Evolutionary conservation across 169 alveolate genomes (phyloP), one percentile per base, ranked within the genome.

Genomic region (Plasmodium yoelii): DNA sequence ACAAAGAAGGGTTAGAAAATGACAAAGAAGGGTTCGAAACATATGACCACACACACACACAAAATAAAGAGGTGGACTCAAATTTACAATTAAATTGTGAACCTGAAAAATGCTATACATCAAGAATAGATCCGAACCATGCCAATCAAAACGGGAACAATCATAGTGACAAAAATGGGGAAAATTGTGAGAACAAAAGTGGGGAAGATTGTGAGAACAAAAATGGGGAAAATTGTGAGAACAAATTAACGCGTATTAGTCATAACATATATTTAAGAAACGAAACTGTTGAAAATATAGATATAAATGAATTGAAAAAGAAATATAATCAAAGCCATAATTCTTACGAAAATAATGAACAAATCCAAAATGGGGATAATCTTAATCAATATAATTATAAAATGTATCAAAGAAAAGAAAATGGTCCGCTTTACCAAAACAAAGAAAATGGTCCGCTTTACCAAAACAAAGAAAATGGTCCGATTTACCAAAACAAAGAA

Each of bases 201-300:
- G 73, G 12, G 0, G 5, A 9, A n/a, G 6, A 34, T 19, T 4
- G 24, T 12, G 42, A 15, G 13, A 47, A 47, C 18, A 60, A 13
- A 10, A n/a, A 19, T 64, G 73, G 12, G 0, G 5, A 9, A n/a
- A 19, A 34, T 19, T 4, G 24, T 12, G 42, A 15, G 13, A 47
- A 47, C 18, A 60, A 13, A 10, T 22, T 69, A 6, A 82, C 90
- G 5, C 49, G 39, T 19, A 69, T 82, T 47, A 82, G 90, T 42
- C 90, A 72, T 46, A 82, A 61, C 15, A 82, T 82, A 55, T 82
- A 67, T 67, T 39, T 82, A 24, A 59, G 90, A 44, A 82, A 82
- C 15, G 64, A 69, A 0, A 82, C 90, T 6, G 49, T 82, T 15
- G 90, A 82, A 82, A 82, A 82, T 67, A 42, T 82, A 6, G 86